These are phyloP conservation scores for Cordia subcordata DNA, from an alignment of 257 asterid genomes.

Conservation along the genomic window DNA sequence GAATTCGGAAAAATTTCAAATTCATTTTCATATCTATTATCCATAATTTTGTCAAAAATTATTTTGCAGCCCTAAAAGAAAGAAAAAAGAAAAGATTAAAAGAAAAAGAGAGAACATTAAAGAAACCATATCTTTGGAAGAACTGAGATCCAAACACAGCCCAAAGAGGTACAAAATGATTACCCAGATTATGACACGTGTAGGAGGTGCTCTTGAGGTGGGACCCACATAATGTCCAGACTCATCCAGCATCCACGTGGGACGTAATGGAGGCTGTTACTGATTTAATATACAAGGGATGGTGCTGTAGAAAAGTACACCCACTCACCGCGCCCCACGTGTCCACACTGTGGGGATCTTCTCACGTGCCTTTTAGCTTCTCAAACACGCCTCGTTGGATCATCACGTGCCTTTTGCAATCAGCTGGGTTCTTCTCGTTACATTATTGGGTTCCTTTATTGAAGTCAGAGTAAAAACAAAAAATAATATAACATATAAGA, in stretches of 20 bases:
- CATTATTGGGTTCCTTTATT: too few relatives aligned
- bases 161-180: background rate
- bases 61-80: too few relatives aligned
- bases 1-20: too few relatives aligned
- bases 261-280: conserved; percentile 34
- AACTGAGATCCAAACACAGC: background rate
- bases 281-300: conserved; percentile 28
- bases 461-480: too few relatives aligned
- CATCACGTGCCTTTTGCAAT: conserved; percentile 33
- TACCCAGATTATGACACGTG: conserved; percentile 33
- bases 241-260: conserved; percentile 40
- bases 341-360: conserved; percentile 11
- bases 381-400: background rate
- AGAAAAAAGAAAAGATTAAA: too few relatives aligned
- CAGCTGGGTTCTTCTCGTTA: too few relatives aligned
- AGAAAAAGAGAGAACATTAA: too few relatives aligned
- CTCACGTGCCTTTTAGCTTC: conserved; percentile 40
- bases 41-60: too few relatives aligned
- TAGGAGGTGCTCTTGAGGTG: conserved; percentile 34
- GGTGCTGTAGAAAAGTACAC: conserved; percentile 9
- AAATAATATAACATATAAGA: too few relatives aligned
- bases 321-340: conserved; percentile 27
- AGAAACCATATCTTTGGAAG: too few relatives aligned
- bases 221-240: conserved; percentile 20
- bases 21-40: too few relatives aligned